phyloP scores from a whole-genome alignment of 1,284 basidiomycete species.

The Porodaedalea pini region DNA sequence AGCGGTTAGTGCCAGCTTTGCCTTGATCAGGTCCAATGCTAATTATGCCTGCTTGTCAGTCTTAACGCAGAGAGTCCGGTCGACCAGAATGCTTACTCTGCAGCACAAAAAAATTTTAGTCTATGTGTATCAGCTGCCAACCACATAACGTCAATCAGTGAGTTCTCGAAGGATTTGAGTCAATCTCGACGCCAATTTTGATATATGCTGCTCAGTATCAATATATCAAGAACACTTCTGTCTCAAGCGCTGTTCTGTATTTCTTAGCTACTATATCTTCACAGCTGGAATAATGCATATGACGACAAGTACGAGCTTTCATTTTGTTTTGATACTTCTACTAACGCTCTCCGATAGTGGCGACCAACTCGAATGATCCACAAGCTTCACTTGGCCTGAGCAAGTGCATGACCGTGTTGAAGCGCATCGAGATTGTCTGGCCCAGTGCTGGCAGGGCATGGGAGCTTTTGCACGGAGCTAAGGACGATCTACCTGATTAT shows the following conservation, averaged over 20 bases:
- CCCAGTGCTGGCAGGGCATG: conserved; percentile 71
- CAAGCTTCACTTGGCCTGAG: conserved; percentile 62
- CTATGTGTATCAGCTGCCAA: conserved; percentile 70
- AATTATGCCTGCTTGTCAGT: not conserved
- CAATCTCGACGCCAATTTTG: not conserved
- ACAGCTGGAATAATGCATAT: conserved; percentile 82
- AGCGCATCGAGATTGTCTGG: conserved; percentile 71
- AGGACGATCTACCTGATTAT: conserved; percentile 40
- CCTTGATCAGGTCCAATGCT: not conserved
- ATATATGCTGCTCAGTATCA: conserved; percentile 33
- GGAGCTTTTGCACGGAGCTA: conserved; percentile 67
- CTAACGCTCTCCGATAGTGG: conserved; percentile 43
- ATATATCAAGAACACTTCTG: conserved; percentile 63
- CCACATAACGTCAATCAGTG: conserved; percentile 73
- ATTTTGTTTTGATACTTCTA: conserved; percentile 1
- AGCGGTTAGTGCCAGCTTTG: conserved; percentile 27
- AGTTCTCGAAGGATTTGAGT: conserved; percentile 23
- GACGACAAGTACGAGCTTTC: conserved; percentile 46
- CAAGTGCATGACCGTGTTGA: conserved; percentile 67
- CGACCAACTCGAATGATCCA: conserved; percentile 58
- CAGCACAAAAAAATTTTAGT: conserved; percentile 67
- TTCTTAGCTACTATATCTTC: conserved; percentile 80
- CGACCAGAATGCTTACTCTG: conserved; percentile 49
- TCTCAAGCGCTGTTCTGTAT: conserved; percentile 64
- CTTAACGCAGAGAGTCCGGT: conserved; percentile 33